phyloP scores from a whole-genome alignment of 192 early-diverging fungal species.

The Coemansia sp. region DNA sequence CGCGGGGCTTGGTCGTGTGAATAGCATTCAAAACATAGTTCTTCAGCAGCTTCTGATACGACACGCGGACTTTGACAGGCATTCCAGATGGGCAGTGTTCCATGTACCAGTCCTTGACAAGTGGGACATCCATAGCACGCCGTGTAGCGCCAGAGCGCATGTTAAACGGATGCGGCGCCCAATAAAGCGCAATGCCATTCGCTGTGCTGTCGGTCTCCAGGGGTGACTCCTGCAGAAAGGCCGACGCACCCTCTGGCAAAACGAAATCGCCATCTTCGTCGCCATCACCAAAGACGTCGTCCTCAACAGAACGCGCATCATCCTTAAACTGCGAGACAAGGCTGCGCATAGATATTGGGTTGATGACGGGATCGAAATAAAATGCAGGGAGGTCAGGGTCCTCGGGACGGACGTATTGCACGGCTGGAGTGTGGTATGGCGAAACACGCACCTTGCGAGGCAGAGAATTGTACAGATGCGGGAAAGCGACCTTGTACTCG shows the following conservation, averaged over 20 bases:
- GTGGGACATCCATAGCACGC: conserved; percentile 88
- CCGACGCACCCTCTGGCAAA: conserved; percentile 71
- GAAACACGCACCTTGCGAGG: conserved; percentile 90
- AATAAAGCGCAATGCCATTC: conserved; percentile 89
- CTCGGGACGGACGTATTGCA: conserved; percentile 84
- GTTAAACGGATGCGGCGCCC: conserved; percentile 97
- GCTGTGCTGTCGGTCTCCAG: conserved; percentile 92
- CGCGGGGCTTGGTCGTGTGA: conserved; percentile 82
- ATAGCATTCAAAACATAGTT: conserved; percentile 93
- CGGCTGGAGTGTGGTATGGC: conserved; percentile 91
- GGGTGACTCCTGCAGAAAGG: conserved; percentile 76
- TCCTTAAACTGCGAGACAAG: conserved; percentile 66
- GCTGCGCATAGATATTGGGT: conserved; percentile 75
- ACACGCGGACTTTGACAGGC: conserved; percentile 98
- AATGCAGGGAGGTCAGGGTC: conserved; percentile 97
- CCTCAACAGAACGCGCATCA: conserved; percentile 65
- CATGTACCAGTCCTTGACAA: conserved; percentile 98
- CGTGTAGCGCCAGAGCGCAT: conserved; percentile 87
- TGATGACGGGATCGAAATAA: conserved; percentile 95
- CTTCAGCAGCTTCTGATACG: conserved; percentile 97
- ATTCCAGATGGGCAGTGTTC: conserved; percentile 91
- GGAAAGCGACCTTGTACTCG: conserved; percentile 99
- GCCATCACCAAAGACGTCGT: conserved; percentile 71
- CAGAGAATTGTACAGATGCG: conserved; percentile 95
- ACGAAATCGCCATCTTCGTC: conserved; percentile 71